phyloP scores from a whole-genome alignment of 768 basidiomycete species.

The Mycena vitilis region DNA sequence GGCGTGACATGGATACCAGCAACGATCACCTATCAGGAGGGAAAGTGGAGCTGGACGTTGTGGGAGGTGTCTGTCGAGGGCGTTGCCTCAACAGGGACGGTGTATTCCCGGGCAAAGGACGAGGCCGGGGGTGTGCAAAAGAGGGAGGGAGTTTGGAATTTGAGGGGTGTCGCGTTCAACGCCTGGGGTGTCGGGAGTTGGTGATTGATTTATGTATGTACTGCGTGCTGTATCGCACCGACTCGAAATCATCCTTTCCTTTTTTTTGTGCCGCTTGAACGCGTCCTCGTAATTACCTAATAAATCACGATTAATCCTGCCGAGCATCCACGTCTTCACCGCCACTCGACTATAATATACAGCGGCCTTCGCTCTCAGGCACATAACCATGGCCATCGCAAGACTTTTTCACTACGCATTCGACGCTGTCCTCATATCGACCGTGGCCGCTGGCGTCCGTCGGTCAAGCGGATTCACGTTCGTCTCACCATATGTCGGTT shows the following conservation, averaged over 20 bases:
- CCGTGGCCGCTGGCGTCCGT: constrained; percentile 90
- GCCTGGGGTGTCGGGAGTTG: constrained; percentile 60
- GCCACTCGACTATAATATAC: not conserved
- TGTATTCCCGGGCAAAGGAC: constrained; percentile 67
- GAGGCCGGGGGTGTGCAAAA: constrained; percentile 60
- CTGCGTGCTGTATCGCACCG: not conserved
- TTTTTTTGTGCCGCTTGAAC: not conserved
- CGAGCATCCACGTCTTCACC: too few species aligned
- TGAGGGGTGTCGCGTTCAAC: constrained; percentile 72
- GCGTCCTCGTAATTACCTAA: not conserved
- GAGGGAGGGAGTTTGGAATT: constrained; percentile 67
- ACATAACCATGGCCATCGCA: constrained; percentile 67
- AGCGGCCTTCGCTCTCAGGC: not conserved
- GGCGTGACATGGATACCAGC: constrained; percentile 65
- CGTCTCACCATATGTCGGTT: constrained; percentile 48
- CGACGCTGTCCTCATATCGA: constrained; percentile 88
- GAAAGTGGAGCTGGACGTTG: constrained; percentile 80
- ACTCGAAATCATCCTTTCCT: not conserved
- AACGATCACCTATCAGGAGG: constrained; percentile 67
- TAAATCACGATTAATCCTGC: too few species aligned
- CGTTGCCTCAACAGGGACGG: constrained; percentile 47
- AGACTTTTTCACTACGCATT: constrained; percentile 84
- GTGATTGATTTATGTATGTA: constrained; percentile 37
- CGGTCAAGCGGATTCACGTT: constrained; percentile 92
- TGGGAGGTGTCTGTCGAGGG: constrained; percentile 67